Percentiles rank a stretch among this genome's conserved stretches.
These are phyloP conservation scores for Neurospora sp. DNA, from an alignment of 495 filamentous ascomycete species.

Conservation along the genomic window DNA sequence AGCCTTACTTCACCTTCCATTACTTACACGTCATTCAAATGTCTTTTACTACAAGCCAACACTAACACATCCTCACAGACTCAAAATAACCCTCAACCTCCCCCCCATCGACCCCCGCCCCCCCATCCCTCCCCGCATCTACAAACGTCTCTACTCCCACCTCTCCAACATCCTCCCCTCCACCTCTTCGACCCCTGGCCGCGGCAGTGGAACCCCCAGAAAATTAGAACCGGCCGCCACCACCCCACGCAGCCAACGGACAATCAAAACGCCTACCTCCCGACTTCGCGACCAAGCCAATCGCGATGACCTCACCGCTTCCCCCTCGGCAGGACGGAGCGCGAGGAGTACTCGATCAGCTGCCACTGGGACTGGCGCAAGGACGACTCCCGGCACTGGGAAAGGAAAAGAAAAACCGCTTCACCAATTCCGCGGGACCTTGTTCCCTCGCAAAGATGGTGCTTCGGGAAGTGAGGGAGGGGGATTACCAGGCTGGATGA, in stretches of 20 bases:
- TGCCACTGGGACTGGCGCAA: neutral
- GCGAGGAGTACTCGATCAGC: neutral
- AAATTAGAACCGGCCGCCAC: slow-evolving; percentile 11
- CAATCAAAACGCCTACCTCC: slow-evolving; percentile 22
- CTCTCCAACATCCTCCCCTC: slow-evolving; percentile 61
- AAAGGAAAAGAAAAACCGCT: slow-evolving; percentile 20
- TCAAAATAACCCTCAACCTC: slow-evolving; percentile 75
- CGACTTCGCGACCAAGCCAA: slow-evolving; percentile 21
- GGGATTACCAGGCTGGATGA: slow-evolving; percentile 51
- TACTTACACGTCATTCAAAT: too few species aligned
- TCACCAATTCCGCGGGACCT: slow-evolving; percentile 20
- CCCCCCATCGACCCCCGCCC: slow-evolving; percentile 71
- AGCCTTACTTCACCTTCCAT: too few species aligned
- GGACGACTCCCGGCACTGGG: slow-evolving; percentile 5
- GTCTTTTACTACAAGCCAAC: neutral
- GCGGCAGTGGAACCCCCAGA: slow-evolving; percentile 6
- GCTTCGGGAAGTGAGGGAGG: too few species aligned
- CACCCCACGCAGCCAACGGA: slow-evolving; percentile 9
- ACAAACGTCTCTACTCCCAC: slow-evolving; percentile 74
- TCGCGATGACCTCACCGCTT: neutral
- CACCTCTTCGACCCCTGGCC: slow-evolving; percentile 22
- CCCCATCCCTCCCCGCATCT: slow-evolving; percentile 72
- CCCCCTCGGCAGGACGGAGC: neutral
- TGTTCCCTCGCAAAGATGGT: neutral
- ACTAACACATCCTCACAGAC: slow-evolving; percentile 32